Conservation (phyloP, 768 basidiomycete genomes). For the Exidia glandulosa region DNA sequence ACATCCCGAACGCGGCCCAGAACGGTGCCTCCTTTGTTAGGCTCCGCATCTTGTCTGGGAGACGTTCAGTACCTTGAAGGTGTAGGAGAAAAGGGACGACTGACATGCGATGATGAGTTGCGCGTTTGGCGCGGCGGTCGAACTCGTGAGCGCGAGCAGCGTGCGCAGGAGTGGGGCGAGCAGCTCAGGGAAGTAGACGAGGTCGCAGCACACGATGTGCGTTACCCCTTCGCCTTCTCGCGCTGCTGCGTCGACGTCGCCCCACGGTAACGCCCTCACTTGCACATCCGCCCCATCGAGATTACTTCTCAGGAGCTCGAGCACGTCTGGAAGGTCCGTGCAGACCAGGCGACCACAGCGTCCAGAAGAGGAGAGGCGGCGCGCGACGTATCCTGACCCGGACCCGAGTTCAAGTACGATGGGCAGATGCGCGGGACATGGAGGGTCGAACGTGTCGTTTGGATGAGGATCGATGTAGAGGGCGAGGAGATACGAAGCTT, state of each 20-base stretch:
- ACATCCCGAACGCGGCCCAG: slow-evolving; percentile 71
- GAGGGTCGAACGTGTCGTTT: slow-evolving; percentile 39
- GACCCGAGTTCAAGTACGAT: slow-evolving; percentile 69
- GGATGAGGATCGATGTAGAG: slow-evolving; percentile 37
- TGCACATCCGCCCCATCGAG: slow-evolving; percentile 3
- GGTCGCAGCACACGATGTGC: slow-evolving; percentile 74
- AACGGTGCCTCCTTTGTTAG: slow-evolving; percentile 62
- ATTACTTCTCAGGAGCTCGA: slow-evolving; percentile 36
- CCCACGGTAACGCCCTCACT: neutral
- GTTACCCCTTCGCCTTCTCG: slow-evolving; percentile 14
- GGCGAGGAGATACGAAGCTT: slow-evolving; percentile 54
- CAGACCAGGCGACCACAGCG: slow-evolving; percentile 24
- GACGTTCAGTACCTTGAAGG: neutral
- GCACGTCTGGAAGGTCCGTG: slow-evolving; percentile 74
- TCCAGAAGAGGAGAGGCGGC: slow-evolving; percentile 34
- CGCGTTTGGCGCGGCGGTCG: slow-evolving; percentile 13
- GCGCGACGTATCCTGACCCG: slow-evolving; percentile 55
- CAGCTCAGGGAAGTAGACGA: slow-evolving; percentile 82
- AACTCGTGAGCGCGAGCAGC: slow-evolving; percentile 51
- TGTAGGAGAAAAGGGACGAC: slow-evolving; percentile 1
- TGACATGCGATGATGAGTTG: slow-evolving; percentile 51
- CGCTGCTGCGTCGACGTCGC: slow-evolving; percentile 5
- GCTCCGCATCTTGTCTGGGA: slow-evolving; percentile 52
- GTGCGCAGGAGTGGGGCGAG: slow-evolving; percentile 66
- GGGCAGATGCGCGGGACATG: slow-evolving; percentile 16